A percentile compares a stretch with the other conserved stretches of the same genome.
phyloP scores from a whole-genome alignment of 2,329 filamentous ascomycete species.

The Anisogramma anomala region DNA sequence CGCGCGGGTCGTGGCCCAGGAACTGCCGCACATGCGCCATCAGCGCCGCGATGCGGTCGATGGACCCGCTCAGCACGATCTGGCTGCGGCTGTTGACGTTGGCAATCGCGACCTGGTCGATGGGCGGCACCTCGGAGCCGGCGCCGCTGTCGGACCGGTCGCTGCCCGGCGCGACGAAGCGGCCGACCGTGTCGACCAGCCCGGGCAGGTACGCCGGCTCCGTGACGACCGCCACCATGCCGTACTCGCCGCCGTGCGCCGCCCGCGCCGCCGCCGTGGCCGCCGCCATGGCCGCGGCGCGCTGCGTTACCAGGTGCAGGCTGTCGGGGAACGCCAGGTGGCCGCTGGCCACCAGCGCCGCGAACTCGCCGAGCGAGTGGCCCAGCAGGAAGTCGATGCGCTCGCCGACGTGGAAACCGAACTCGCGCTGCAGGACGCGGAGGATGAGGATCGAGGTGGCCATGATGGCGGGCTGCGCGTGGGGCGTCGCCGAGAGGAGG shows the following conservation, averaged over 20 bases:
- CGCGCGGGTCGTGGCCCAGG: conserved; percentile 79
- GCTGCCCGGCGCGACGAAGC: conserved; percentile 55
- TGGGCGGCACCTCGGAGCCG: conserved; percentile 60
- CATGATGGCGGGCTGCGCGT: conserved; percentile 94
- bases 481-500: conserved; percentile 66
- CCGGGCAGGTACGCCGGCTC: conserved; percentile 63
- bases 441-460: conserved; percentile 84
- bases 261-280: conserved; percentile 57
- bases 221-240: conserved; percentile 88
- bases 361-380: conserved; percentile 88
- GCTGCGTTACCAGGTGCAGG: conserved; percentile 60
- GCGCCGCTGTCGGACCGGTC: conserved; percentile 46
- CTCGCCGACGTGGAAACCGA: conserved; percentile 58
- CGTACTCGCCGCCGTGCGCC: conserved; percentile 67
- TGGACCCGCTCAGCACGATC: conserved; percentile 82
- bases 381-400: conserved; percentile 75
- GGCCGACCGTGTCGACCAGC: conserved; percentile 62
- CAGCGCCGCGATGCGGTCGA: conserved; percentile 69
- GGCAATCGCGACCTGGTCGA: conserved; percentile 79
- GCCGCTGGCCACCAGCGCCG: conserved; percentile 74
- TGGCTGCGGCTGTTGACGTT: conserved; percentile 96
- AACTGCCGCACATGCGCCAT: conserved; percentile 80
- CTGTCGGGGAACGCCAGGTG: conserved; percentile 70
- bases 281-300: conserved; percentile 73
- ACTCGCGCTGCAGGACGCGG: conserved; percentile 74